phyloP scores from a whole-genome alignment of 2,329 filamentous ascomycete species.

The Neonectria faginata region DNA sequence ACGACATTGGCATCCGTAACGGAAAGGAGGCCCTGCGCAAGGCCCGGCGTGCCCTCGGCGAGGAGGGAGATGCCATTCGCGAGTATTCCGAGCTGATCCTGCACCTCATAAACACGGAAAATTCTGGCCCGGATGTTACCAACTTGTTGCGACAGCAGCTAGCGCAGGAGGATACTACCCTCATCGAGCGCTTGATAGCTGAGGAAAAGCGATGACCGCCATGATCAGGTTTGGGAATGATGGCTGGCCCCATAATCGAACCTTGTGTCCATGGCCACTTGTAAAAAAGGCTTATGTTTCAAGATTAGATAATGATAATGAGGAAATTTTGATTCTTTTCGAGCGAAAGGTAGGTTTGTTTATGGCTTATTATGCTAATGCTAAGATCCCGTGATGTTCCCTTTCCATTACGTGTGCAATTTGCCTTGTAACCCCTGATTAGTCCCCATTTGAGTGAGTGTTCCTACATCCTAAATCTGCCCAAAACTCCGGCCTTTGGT shows the following conservation, averaged over 20 bases:
- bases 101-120: conserved; percentile 57
- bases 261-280: background rate
- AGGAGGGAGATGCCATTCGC: conserved; percentile 68
- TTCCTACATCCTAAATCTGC: conserved; percentile 57
- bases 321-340: conserved; percentile 21
- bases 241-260: conserved; percentile 12
- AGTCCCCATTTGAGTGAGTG: background rate
- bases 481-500: conserved; percentile 55
- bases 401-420: conserved; percentile 13
- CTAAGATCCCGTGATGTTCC: background rate
- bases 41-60: conserved; percentile 62
- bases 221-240: background rate
- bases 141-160: conserved; percentile 59
- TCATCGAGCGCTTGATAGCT: conserved; percentile 63
- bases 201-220: conserved; percentile 53
- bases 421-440: background rate
- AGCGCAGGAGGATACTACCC: conserved; percentile 59
- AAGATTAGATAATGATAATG: conserved; percentile 34
- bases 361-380: conserved; percentile 13
- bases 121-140: conserved; percentile 48
- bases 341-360: conserved; percentile 32
- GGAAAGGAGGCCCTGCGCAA: conserved; percentile 66
- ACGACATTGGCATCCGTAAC: conserved; percentile 67
- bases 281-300: conserved; percentile 1
- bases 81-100: conserved; percentile 71